phyloP scores from a whole-genome alignment of 2,329 filamentous ascomycete genomes.

The Exophiala sideris region DNA sequence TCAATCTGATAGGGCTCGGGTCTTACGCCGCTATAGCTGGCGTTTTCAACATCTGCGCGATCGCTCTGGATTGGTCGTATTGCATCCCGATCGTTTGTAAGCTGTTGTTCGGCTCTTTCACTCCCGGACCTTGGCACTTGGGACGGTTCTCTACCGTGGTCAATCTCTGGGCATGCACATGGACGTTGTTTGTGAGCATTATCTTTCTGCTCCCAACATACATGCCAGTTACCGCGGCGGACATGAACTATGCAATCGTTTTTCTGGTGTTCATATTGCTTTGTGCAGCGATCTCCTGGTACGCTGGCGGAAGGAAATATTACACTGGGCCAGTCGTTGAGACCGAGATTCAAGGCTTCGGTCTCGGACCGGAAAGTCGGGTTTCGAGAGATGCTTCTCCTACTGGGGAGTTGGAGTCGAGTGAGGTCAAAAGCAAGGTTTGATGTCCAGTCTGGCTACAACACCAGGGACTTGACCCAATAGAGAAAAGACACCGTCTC shows the following conservation, averaged over 20 bases:
- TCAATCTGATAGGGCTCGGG: constrained; percentile 59
- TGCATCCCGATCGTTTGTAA: constrained; percentile 57
- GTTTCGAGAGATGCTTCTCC: no score
- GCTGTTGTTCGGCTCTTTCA: constrained; percentile 47
- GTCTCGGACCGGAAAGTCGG: no score
- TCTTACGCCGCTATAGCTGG: constrained; percentile 49
- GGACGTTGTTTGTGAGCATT: constrained; percentile 53
- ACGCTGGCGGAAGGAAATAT: constrained; percentile 42
- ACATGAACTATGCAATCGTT: constrained; percentile 56
- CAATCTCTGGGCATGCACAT: constrained; percentile 51
- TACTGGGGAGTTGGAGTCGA: no score
- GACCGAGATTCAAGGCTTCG: constrained; percentile 23
- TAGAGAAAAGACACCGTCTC: no score
- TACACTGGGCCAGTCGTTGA: constrained; percentile 48
- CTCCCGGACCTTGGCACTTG: constrained; percentile 53
- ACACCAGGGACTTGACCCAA: no score
- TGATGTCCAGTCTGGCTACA: no score
- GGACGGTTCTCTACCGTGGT: constrained; percentile 42
- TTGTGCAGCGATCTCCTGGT: constrained; percentile 47
- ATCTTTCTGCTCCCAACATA: constrained; percentile 54
- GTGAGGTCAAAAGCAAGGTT: no score
- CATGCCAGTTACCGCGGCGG: constrained; percentile 46
- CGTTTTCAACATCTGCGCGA: constrained; percentile 46
- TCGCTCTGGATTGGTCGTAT: constrained; percentile 49
- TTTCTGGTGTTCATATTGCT: constrained; percentile 48